These are phyloP conservation scores for Polytolypa hystricis DNA, from an alignment of 2,329 filamentous ascomycete genomes.

Conservation along the genomic window DNA sequence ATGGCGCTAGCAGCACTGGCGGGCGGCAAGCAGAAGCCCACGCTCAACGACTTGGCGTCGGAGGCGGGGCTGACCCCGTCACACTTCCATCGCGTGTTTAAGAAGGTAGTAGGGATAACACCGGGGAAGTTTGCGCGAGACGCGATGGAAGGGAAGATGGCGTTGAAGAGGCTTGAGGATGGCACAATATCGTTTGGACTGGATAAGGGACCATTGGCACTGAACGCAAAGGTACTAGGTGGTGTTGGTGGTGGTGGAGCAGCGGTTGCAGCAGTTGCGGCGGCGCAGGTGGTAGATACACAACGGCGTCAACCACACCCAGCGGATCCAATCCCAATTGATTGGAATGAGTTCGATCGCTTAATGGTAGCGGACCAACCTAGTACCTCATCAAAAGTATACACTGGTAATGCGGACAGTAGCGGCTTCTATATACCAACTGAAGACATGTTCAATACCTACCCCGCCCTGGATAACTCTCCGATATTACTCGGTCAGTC, in stretches of 20 bases:
- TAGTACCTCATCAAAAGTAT: neutral
- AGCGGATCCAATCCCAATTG: constrained; percentile 4
- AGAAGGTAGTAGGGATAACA: constrained; percentile 40
- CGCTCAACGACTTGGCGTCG: constrained; percentile 36
- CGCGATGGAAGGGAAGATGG: constrained; percentile 12
- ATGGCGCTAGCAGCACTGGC: constrained; percentile 17
- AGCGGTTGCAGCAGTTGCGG: neutral
- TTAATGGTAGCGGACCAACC: constrained; percentile 16
- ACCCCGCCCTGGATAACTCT: neutral
- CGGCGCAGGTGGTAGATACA: no score
- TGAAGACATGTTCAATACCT: neutral
- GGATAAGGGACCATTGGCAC: constrained; percentile 7
- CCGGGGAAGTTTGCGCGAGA: constrained; percentile 31
- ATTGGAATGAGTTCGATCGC: constrained; percentile 29
- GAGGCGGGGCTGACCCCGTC: constrained; percentile 39
- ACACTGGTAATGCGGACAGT: neutral
- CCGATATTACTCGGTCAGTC: neutral
- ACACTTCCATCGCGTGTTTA: constrained; percentile 47
- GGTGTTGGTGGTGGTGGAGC: constrained; percentile 3
- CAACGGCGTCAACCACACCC: neutral
- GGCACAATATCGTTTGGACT: constrained; percentile 7
- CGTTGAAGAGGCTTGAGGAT: constrained; percentile 10
- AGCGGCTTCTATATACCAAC: neutral
- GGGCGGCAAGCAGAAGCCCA: constrained; percentile 19
- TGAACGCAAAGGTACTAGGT: neutral